These are phyloP conservation scores for Aspergillus pseudotamarii DNA, from an alignment of 2,329 filamentous ascomycete genomes.

Conservation along the genomic window DNA sequence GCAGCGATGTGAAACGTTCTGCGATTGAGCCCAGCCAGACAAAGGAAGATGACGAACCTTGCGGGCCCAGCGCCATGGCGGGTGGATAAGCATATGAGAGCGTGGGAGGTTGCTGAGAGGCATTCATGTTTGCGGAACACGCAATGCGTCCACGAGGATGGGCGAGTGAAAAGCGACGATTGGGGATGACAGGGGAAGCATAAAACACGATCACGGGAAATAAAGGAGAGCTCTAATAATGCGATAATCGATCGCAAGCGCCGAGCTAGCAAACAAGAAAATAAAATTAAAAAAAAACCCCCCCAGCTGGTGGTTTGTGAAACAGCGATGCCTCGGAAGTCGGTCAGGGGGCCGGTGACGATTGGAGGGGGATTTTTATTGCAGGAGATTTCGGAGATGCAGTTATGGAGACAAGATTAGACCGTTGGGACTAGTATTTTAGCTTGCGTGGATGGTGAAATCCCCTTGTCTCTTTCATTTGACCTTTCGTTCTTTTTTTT, in stretches of 20 bases:
- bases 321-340: conserved; percentile 26
- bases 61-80: conserved; percentile 34
- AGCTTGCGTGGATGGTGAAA: not conserved
- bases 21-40: conserved; percentile 1
- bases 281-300: not conserved
- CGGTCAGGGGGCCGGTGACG: conserved; percentile 18
- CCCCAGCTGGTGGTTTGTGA: conserved; percentile 19
- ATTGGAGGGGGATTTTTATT: conserved; percentile 18
- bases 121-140: conserved; percentile 33
- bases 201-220: conserved; percentile 17
- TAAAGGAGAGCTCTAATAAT: conserved; percentile 12
- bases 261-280: not conserved
- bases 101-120: conserved; percentile 31
- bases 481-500: not conserved
- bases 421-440: not conserved
- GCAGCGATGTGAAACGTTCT: conserved; percentile 13
- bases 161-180: conserved; percentile 15
- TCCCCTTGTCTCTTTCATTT: conserved; percentile 5
- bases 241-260: conserved; percentile 9
- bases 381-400: conserved; percentile 12
- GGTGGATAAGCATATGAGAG: conserved; percentile 34
- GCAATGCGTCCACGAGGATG: conserved; percentile 21
- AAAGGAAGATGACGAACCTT: conserved; percentile 35
- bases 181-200: conserved; percentile 14
- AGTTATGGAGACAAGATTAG: not conserved